A percentile compares a stretch with the other conserved stretches of the same genome.
These are phyloP conservation scores for Crotalaria pallida DNA, from an alignment of 306 rosid species.

Conservation along the genomic window DNA sequence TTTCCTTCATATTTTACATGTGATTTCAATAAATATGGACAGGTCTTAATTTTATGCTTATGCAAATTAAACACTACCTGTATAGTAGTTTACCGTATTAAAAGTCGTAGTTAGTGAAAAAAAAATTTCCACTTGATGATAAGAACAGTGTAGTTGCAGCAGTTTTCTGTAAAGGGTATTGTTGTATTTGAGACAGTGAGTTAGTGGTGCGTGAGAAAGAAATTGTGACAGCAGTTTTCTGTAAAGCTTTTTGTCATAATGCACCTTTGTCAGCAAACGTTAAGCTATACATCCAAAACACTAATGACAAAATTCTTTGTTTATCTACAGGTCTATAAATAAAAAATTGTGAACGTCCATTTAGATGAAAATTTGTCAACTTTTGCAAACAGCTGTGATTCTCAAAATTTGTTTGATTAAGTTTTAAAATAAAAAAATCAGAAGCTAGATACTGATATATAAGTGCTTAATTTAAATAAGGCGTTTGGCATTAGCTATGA, in stretches of 20 bases:
- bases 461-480: neutral
- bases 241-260: neutral
- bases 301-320: neutral
- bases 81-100: too few species aligned
- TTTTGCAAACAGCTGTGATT: neutral
- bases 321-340: neutral
- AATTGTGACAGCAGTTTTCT: too few species aligned
- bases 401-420: neutral
- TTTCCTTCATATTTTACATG: too few species aligned
- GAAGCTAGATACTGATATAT: neutral
- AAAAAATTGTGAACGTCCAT: neutral
- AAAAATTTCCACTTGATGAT: too few species aligned
- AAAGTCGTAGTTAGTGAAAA: too few species aligned
- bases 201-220: neutral
- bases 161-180: neutral
- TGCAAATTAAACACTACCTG: too few species aligned
- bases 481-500: too few species aligned
- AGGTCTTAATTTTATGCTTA: too few species aligned
- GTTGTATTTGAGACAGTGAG: neutral
- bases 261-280: neutral
- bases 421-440: neutral
- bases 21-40: too few species aligned
- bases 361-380: neutral
- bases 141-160: neutral
- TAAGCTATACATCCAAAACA: neutral